phyloP scores from a whole-genome alignment of 2,329 filamentous ascomycete species.

The Fusarium aywerte region DNA sequence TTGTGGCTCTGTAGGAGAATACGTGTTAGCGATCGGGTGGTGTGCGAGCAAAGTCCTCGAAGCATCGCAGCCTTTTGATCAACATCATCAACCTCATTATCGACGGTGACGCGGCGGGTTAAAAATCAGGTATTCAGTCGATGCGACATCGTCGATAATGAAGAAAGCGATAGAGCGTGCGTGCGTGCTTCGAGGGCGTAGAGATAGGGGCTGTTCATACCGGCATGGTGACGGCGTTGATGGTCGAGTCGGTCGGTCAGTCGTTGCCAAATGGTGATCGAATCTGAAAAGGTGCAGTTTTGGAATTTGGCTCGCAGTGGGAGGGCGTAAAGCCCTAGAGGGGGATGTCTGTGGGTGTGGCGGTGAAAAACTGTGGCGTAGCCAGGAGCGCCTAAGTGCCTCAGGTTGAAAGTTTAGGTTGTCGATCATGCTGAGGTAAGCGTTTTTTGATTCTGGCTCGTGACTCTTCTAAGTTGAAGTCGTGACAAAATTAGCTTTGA shows the following conservation, averaged over 20 bases:
- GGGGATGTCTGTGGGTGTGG: too few species aligned
- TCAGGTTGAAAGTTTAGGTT: slow-evolving; percentile 14
- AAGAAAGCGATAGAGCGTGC: slow-evolving; percentile 18
- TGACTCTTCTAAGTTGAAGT: slow-evolving; percentile 8
- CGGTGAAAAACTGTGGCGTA: slow-evolving; percentile 5
- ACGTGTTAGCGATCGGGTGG: slow-evolving; percentile 43
- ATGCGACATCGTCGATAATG: slow-evolving; percentile 22
- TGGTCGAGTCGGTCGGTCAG: slow-evolving; percentile 53
- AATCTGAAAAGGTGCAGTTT: slow-evolving; percentile 47
- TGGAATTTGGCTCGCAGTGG: too few species aligned
- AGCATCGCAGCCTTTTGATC: slow-evolving; percentile 15
- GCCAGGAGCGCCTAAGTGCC: slow-evolving; percentile 22
- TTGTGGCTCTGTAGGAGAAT: slow-evolving; percentile 83
- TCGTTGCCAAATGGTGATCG: slow-evolving; percentile 49
- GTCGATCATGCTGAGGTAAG: slow-evolving; percentile 19
- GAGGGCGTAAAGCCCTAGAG: too few species aligned
- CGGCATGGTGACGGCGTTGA: slow-evolving; percentile 56
- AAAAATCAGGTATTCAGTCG: slow-evolving; percentile 11
- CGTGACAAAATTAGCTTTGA: slow-evolving; percentile 35
- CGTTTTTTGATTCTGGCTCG: slow-evolving; percentile 5
- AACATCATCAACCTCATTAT: slow-evolving; percentile 21
- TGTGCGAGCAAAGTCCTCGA: slow-evolving; percentile 15
- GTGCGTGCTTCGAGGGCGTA: slow-evolving; percentile 9
- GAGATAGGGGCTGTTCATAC: slow-evolving; percentile 47
- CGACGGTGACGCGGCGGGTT: slow-evolving; percentile 7